phyloP scores from a whole-genome alignment of 2,329 filamentous ascomycete species.

The Coniochaeta prunicola region DNA sequence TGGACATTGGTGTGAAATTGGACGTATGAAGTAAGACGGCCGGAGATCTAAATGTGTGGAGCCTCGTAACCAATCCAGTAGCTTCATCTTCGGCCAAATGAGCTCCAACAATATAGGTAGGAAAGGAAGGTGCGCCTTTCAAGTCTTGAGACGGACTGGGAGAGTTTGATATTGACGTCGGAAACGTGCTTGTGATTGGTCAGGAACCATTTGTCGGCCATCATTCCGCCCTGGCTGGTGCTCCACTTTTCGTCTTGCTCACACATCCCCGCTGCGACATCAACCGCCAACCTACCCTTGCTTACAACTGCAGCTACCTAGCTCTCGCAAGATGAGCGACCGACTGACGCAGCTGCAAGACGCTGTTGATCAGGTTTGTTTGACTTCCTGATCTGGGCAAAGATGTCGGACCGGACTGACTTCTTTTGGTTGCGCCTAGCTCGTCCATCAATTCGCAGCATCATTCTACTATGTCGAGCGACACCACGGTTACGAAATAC shows the following conservation, averaged over 20 bases:
- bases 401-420: conserved; percentile 9
- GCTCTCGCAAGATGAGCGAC: conserved; percentile 51
- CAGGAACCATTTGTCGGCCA: neutral
- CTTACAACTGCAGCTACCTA: conserved; percentile 1
- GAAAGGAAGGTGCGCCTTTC: no score
- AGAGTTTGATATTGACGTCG: no score
- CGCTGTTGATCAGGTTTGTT: conserved; percentile 66
- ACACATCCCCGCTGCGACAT: neutral
- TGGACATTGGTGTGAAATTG: neutral
- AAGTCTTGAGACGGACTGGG: no score
- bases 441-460: conserved; percentile 62
- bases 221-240: neutral
- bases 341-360: conserved; percentile 79
- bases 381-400: conserved; percentile 5
- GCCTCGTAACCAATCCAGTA: neutral
- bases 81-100: neutral
- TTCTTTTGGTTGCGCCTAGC: conserved; percentile 29
- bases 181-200: neutral
- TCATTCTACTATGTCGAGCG: conserved; percentile 59
- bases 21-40: neutral
- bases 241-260: neutral
- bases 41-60: neutral
- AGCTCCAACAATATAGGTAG: neutral
- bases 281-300: neutral
- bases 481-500: conserved; percentile 59